Conservation (phyloP, 257 asterid genomes). For the Nyctanthes arbortristis region DNA sequence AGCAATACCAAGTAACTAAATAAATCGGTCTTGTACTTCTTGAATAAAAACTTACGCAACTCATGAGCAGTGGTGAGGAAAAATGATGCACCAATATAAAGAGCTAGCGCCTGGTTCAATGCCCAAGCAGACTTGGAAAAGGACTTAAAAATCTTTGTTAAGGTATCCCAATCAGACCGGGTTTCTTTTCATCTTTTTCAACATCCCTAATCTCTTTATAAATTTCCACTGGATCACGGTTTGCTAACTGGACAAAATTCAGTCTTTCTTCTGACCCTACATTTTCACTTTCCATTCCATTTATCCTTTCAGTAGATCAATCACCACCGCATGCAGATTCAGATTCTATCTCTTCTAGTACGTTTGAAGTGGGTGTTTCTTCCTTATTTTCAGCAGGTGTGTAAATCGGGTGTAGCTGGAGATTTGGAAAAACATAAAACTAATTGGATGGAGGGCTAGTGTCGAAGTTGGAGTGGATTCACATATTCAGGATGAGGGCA, state of each 20-base stretch:
- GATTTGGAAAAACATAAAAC: conserved; percentile 20
- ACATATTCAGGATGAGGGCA: conserved; percentile 21
- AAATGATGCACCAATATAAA: conserved; percentile 76
- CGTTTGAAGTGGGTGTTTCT: neutral
- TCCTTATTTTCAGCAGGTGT: conserved; percentile 28
- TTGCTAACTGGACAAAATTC: conserved; percentile 37
- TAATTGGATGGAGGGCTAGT: conserved; percentile 19
- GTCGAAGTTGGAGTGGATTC: conserved; percentile 26
- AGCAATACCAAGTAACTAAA: conserved; percentile 58
- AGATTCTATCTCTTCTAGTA: conserved; percentile 18
- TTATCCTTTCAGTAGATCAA: conserved; percentile 26
- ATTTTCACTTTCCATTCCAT: conserved; percentile 15
- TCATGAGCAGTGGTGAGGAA: conserved; percentile 67
- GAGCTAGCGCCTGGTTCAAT: conserved; percentile 72
- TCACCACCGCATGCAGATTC: conserved; percentile 22
- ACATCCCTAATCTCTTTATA: conserved; percentile 54
- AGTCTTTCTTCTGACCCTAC: conserved; percentile 23
- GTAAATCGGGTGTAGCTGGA: conserved; percentile 36
- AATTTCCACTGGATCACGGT: conserved; percentile 62
- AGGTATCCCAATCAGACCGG: conserved; percentile 51
- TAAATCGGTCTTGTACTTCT: conserved; percentile 47
- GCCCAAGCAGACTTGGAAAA: conserved; percentile 85
- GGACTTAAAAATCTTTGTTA: conserved; percentile 51
- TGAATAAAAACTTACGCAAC: conserved; percentile 55
- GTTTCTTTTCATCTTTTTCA: conserved; percentile 26